phyloP scores from a whole-genome alignment of 176 grass and related monocot species.

The Paspalum vaginatum region DNA sequence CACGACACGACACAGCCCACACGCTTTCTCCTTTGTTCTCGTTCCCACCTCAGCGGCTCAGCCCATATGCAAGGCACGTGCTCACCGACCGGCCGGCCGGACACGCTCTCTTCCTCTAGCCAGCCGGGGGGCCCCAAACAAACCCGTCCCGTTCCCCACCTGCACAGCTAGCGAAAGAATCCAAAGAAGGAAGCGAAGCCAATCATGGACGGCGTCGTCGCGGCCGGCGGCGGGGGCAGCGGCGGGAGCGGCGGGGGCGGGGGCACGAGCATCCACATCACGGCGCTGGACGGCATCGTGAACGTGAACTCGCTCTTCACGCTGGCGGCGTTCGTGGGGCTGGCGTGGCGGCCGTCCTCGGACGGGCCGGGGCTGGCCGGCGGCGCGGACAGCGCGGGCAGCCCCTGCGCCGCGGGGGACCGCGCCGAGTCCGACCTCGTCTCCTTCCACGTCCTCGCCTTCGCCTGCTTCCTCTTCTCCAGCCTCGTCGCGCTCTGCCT shows the following conservation, averaged over 20 bases:
- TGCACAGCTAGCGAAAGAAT: too few relatives aligned
- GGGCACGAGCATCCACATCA: conserved; percentile 82
- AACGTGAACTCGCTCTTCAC: conserved; percentile 98
- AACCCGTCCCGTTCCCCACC: too few relatives aligned
- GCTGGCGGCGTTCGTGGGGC: conserved; percentile 70
- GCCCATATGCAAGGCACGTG: too few relatives aligned
- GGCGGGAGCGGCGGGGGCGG: conserved; percentile 21
- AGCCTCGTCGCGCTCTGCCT: conserved; percentile 96
- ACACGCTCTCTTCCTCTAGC: too few relatives aligned
- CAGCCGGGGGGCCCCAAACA: too few relatives aligned
- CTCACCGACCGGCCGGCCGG: too few relatives aligned
- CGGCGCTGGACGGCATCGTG: conserved; percentile 90
- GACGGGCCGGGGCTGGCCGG: conserved; percentile 42
- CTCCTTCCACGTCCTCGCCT: conserved; percentile 82
- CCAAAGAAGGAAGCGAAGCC: too few relatives aligned
- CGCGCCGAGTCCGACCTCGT: conserved; percentile 69
- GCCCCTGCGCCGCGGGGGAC: conserved; percentile 58
- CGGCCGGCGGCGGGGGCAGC: background rate
- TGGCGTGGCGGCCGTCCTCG: conserved; percentile 72
- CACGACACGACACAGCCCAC: too few relatives aligned
- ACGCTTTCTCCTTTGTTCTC: too few relatives aligned
- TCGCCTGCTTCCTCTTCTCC: conserved; percentile 96
- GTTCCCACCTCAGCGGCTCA: too few relatives aligned
- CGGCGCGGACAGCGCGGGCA: conserved; percentile 30
- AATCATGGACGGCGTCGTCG: conserved; percentile 37